phyloP scores from a whole-genome alignment of 108 stramenopile species.

The Skeletonema tropicum region DNA sequence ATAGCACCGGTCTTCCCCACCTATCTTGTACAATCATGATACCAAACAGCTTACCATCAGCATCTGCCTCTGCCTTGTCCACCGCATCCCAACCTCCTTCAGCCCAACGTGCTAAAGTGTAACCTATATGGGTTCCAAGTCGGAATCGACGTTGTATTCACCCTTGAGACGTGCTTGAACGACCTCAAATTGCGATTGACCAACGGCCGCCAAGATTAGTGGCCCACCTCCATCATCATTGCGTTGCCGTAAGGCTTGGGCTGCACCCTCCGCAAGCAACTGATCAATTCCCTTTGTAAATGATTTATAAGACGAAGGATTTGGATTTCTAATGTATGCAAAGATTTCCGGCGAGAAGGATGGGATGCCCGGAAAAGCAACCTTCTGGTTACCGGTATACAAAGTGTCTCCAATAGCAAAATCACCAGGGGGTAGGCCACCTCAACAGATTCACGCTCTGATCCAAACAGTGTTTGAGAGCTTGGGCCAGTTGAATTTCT shows the following conservation, averaged over 20 bases:
- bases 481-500: constrained; percentile 92
- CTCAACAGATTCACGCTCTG: constrained; percentile 86
- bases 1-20: constrained; percentile 89
- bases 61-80: constrained; percentile 90
- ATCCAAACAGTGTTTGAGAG: constrained; percentile 94
- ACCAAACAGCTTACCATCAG: constrained; percentile 90
- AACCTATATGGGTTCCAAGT: constrained; percentile 89
- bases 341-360: constrained; percentile 95
- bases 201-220: constrained; percentile 93
- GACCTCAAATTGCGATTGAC: constrained; percentile 95
- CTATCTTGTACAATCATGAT: constrained; percentile 92
- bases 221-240: constrained; percentile 94
- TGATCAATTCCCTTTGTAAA: constrained; percentile 93
- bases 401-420: constrained; percentile 91
- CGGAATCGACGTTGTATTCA: constrained; percentile 90
- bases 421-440: constrained; percentile 91
- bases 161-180: constrained; percentile 88
- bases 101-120: constrained; percentile 92
- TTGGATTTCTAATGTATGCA: constrained; percentile 89
- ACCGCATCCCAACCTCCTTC: constrained; percentile 94
- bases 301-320: constrained; percentile 91
- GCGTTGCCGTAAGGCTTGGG: constrained; percentile 91
- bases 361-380: constrained; percentile 94
- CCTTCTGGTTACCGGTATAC: constrained; percentile 68
- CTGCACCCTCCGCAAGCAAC: constrained; percentile 93